Evolutionary conservation across 1,284 basidiomycete genomes (phyloP).

Genomic region (Apiotrichum porosum): DNA sequence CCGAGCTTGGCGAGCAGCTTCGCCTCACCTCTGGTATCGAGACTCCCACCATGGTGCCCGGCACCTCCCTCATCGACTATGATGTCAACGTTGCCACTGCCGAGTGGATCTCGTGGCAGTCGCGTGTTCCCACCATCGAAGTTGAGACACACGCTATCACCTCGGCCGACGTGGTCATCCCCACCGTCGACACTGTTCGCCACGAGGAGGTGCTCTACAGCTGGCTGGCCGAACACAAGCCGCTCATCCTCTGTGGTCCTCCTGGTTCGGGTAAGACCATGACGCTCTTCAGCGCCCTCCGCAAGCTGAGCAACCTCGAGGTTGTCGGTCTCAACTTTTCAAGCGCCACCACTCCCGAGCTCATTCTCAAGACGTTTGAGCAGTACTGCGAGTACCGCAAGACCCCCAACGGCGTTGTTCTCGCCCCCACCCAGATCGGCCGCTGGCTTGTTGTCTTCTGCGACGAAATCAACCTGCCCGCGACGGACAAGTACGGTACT

Average conservation of each 20-base stretch:
- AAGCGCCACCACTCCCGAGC: conserved; percentile 94
- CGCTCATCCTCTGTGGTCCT: conserved; percentile 95
- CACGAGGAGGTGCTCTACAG: conserved; percentile 98
- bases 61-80: conserved; percentile 87
- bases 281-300: conserved; percentile 97
- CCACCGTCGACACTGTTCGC: conserved; percentile 96
- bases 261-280: conserved; percentile 99
- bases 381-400: conserved; percentile 99
- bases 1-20: conserved; percentile 85
- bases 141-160: conserved; percentile 96
- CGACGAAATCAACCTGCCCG: conserved; percentile 98
- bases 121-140: conserved; percentile 87
- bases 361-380: conserved; percentile 98
- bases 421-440: conserved; percentile 90
- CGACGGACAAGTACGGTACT: conserved; percentile 96
- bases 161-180: conserved; percentile 92
- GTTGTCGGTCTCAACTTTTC: conserved; percentile 99
- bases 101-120: conserved; percentile 90
- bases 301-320: conserved; percentile 97
- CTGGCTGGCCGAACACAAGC: conserved; percentile 98
- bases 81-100: conserved; percentile 83
- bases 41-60: conserved; percentile 67
- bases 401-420: conserved; percentile 91
- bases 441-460: conserved; percentile 99
- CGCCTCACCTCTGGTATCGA: conserved; percentile 83